A percentile compares a stretch with the other conserved stretches of the same genome.
Conservation (phyloP, 75 land plant species). For the Azolla pinnata region DNA sequence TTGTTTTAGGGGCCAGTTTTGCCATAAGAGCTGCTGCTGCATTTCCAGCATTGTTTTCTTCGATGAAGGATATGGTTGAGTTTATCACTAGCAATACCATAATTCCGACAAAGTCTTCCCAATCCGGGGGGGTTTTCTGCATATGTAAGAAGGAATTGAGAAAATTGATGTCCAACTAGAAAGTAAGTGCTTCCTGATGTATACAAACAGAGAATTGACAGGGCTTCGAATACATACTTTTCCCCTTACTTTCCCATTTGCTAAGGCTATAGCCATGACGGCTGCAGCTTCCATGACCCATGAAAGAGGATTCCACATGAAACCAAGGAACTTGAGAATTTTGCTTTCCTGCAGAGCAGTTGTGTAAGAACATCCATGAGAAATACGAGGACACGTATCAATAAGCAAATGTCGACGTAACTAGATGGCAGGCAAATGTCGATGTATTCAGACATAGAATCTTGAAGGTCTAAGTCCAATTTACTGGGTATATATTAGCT, state of each 20-base stretch:
- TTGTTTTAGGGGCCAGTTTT: slow-evolving; percentile 82
- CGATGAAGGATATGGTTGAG: slow-evolving; percentile 90
- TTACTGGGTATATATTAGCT: no score
- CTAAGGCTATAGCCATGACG: slow-evolving; percentile 58
- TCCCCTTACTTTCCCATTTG: slow-evolving; percentile 45
- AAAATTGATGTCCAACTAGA: no score
- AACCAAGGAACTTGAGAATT: slow-evolving; percentile 55
- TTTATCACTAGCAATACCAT: slow-evolving; percentile 69
- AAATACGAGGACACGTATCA: neutral
- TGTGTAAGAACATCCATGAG: neutral
- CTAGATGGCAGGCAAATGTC: neutral
- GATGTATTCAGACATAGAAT: no score
- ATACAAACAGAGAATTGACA: no score
- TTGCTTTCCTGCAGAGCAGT: slow-evolving; percentile 40
- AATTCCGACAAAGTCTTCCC: slow-evolving; percentile 95
- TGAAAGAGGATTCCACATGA: slow-evolving; percentile 83
- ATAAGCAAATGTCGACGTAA: no score
- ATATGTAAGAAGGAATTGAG: no score
- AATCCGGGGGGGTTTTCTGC: slow-evolving; percentile 91
- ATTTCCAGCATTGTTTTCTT: slow-evolving; percentile 98
- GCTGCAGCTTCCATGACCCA: slow-evolving; percentile 81
- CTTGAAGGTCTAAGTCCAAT: no score
- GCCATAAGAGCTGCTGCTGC: slow-evolving; percentile 99
- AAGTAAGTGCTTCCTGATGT: no score
- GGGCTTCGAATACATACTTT: no score